Base-by-base conservation (phyloP, 2,329 filamentous ascomycete genomes). In the Ophiostoma angusticollis region DNA sequence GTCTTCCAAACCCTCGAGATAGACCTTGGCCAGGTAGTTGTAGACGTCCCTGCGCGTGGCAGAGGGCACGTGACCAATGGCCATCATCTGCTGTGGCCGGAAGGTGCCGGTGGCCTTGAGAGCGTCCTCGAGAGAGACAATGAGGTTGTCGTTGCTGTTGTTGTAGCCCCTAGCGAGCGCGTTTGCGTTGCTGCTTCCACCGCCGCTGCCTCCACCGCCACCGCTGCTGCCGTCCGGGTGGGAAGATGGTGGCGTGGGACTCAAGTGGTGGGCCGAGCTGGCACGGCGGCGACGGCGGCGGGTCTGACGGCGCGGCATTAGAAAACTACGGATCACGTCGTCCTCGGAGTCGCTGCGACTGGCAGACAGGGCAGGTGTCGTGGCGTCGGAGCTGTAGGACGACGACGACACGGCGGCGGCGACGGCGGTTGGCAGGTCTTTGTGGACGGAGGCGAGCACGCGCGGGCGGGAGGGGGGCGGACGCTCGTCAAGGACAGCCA, bases 321-420 rank as follows among this genome's bases (percentile, higher is more conserved):
- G 55, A 49, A 80, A 79, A 43, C 64, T 75, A 3, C 69, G 70
- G 6, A 77, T 61, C 0, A 72, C 70, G 37, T 80, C 75, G 46
- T 79, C 75, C 49, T 80, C 75, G 0, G 75, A 80, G 47, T 79
- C 74, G 47, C 74, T 79, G 32, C 67, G 66, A 48, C 71, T 77
- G 38, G 70, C 63, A 47, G 68, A 72, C 17, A 75, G 57, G 49
- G 67, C 62, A 5, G 66, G 65, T 0, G 62, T 60, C 13, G 58
- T 63, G 2, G 68, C 64, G 37, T 63, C 72, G 0, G 70, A 65
- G 41, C 63, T 62, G 35, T 65, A 70, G 0, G 64, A 60, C 1
- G 62, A 56, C 12, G 56, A 27, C 5, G 24, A 7, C 6, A 31
- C 25, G 9, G 28, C 32, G 5, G 40, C 21, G 1, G 36, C 31